Evolutionary conservation across 805 yeast species (phyloP).

Genomic region (Ascoidea asiatica): DNA sequence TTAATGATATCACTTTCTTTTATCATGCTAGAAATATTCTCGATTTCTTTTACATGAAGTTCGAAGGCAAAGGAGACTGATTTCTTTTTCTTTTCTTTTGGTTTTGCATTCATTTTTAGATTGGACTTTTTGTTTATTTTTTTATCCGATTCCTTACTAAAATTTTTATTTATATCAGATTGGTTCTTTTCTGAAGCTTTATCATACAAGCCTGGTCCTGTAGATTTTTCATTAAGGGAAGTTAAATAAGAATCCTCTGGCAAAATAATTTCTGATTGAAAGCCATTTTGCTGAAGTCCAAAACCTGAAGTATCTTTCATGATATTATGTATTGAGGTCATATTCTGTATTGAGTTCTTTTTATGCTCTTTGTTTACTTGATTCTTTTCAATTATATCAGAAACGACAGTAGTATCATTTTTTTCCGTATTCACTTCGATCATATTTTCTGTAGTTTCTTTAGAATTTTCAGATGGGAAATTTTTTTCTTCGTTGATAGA

Average conservation of each 20-base stretch:
- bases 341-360: too few relatives aligned
- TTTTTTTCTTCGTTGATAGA: not conserved
- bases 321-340: not conserved
- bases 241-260: not conserved
- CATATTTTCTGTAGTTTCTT: not conserved
- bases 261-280: not conserved
- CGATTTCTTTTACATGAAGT: slow-evolving; percentile 46
- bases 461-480: not conserved
- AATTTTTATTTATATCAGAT: too few relatives aligned
- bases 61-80: slow-evolving; percentile 40
- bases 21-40: slow-evolving; percentile 37
- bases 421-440: not conserved
- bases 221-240: too few relatives aligned
- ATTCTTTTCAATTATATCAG: not conserved
- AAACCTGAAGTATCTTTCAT: not conserved
- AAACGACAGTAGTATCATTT: not conserved
- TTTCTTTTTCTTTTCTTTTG: slow-evolving; percentile 20
- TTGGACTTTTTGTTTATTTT: not conserved
- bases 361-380: too few relatives aligned
- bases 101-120: not conserved
- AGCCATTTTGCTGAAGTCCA: not conserved
- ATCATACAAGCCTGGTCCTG: not conserved
- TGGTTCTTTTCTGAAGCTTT: too few relatives aligned
- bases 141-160: not conserved
- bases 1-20: slow-evolving; percentile 18